Evolutionary conservation across 805 yeast species (phyloP).

Genomic region (Starmerella lactis-condensi): DNA sequence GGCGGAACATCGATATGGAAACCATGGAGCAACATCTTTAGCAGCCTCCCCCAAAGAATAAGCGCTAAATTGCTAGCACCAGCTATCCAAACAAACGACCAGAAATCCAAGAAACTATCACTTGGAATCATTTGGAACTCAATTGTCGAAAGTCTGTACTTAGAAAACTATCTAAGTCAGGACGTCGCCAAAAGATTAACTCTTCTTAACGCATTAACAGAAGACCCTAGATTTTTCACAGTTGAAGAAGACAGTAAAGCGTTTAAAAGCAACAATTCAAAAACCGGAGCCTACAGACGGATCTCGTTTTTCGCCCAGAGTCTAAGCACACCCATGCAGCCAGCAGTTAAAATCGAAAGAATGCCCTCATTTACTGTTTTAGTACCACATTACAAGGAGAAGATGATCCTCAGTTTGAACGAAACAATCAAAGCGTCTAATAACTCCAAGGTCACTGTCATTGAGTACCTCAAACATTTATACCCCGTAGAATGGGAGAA

Average conservation of each 20-base stretch:
- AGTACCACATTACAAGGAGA: slow-evolving; percentile 75
- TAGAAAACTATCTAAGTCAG: slow-evolving; percentile 57
- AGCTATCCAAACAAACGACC: slow-evolving; percentile 23
- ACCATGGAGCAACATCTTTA: slow-evolving; percentile 70
- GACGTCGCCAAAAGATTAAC: slow-evolving; percentile 53
- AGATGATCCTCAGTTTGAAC: slow-evolving; percentile 52
- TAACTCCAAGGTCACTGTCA: slow-evolving; percentile 44
- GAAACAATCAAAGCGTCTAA: slow-evolving; percentile 60
- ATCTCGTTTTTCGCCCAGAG: slow-evolving; percentile 83
- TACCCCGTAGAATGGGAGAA: slow-evolving; percentile 64
- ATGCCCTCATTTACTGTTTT: slow-evolving; percentile 74
- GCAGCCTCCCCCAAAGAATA: slow-evolving; percentile 59
- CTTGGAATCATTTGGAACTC: slow-evolving; percentile 49
- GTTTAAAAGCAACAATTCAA: slow-evolving; percentile 37
- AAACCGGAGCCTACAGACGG: slow-evolving; percentile 54
- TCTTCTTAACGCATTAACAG: slow-evolving; percentile 30
- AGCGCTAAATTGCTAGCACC: slow-evolving; percentile 47
- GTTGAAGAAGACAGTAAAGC: slow-evolving; percentile 47
- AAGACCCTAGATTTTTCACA: slow-evolving; percentile 58
- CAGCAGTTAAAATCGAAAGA: slow-evolving; percentile 40
- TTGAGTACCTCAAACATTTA: slow-evolving; percentile 59
- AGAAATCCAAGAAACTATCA: slow-evolving; percentile 1
- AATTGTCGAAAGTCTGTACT: slow-evolving; percentile 60
- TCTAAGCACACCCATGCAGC: slow-evolving; percentile 67
- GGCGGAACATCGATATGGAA: slow-evolving; percentile 73